A percentile compares a stretch with the other conserved stretches of the same genome.
phyloP scores from a whole-genome alignment of 192 early-diverging fungal species.

The Podila minutissima region DNA sequence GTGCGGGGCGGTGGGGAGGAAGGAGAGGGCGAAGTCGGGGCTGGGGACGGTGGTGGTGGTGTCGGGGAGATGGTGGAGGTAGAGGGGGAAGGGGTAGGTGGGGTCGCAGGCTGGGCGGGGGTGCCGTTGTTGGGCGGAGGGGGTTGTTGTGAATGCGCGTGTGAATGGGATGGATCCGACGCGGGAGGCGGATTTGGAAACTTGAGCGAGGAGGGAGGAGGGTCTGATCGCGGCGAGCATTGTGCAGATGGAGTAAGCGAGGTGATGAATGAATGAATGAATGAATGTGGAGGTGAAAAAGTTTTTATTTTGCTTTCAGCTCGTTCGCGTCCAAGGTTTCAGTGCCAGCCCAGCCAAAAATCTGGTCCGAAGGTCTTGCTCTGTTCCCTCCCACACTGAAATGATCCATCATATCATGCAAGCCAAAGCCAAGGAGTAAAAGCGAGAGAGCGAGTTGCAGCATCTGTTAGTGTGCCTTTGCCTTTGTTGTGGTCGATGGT shows the following conservation, averaged over 20 bases:
- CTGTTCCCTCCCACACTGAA: too few relatives aligned
- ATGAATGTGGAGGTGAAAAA: neutral
- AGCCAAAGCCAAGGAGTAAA: too few relatives aligned
- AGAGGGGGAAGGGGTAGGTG: conserved; percentile 43
- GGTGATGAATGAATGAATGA: neutral
- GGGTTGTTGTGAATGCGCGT: neutral
- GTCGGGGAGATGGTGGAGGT: conserved; percentile 26
- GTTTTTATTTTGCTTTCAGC: too few relatives aligned
- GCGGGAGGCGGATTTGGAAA: neutral
- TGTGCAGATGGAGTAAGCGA: neutral
- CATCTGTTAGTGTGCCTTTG: too few relatives aligned
- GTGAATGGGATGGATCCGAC: neutral
- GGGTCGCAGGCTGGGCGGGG: conserved; percentile 15
- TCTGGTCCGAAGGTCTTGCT: too few relatives aligned
- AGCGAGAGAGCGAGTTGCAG: too few relatives aligned
- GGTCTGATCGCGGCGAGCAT: conserved; percentile 23
- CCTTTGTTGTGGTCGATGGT: too few relatives aligned
- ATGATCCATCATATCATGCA: too few relatives aligned
- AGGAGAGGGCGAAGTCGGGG: conserved; percentile 27
- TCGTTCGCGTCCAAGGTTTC: too few relatives aligned
- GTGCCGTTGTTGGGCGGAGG: neutral
- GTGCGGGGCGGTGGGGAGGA: conserved; percentile 24
- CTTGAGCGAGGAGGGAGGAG: conserved; percentile 6
- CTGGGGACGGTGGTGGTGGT: neutral
- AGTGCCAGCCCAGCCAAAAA: too few relatives aligned